Evolutionary conservation across 345 rosid species (phyloP).

Genomic region (Citrus unshiu): DNA sequence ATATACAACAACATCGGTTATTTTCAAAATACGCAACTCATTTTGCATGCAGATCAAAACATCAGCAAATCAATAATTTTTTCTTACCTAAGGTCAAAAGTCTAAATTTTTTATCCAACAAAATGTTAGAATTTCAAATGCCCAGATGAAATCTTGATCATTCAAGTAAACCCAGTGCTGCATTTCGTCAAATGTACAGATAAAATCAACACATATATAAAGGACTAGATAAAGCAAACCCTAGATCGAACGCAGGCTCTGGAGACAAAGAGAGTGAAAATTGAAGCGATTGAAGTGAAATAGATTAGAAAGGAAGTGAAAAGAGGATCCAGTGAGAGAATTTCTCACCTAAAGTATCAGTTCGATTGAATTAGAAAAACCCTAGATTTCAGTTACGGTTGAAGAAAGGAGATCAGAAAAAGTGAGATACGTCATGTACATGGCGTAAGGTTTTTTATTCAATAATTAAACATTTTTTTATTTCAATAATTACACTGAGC

Average conservation of each 20-base stretch:
- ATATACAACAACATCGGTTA: not conserved
- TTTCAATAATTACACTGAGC: no score
- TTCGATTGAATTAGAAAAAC: constrained; percentile 12
- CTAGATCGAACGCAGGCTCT: not conserved
- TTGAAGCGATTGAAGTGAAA: not conserved
- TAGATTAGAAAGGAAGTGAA: not conserved
- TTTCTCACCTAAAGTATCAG: not conserved
- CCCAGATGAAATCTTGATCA: not conserved
- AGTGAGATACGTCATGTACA: not conserved
- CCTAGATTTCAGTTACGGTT: constrained; percentile 7
- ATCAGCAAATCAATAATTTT: not conserved
- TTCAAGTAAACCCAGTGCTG: not conserved
- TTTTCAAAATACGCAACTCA: not conserved
- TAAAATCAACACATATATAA: not conserved
- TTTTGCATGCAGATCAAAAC: not conserved
- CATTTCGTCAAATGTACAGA: not conserved
- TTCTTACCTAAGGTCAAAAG: not conserved
- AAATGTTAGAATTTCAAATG: not conserved
- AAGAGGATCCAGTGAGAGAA: not conserved
- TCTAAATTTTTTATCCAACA: not conserved
- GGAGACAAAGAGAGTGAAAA: not conserved
- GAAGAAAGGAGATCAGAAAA: not conserved
- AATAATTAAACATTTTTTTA: not conserved
- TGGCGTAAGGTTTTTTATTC: not conserved
- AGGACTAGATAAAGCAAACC: not conserved